Evolutionary conservation across 2,329 filamentous ascomycete genomes (phyloP).

Genomic region (Xylaria polymorpha): DNA sequence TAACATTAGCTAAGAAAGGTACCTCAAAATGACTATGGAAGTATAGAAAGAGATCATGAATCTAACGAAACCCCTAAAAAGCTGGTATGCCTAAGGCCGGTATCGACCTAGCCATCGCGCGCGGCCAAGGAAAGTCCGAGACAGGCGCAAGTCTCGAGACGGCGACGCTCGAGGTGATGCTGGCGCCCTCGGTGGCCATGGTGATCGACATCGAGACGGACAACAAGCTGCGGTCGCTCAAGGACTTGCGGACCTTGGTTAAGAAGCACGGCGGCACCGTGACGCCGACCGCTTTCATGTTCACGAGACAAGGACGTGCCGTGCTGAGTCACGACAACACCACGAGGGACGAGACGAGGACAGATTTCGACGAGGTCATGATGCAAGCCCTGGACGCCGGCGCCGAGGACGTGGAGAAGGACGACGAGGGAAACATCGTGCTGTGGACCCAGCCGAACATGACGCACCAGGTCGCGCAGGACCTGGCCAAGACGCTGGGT

Average conservation of each 20-base stretch:
- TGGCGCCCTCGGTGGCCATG: slow-evolving; percentile 80
- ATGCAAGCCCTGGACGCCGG: slow-evolving; percentile 88
- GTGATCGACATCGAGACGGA: slow-evolving; percentile 90
- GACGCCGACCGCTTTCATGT: slow-evolving; percentile 84
- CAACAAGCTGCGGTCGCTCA: slow-evolving; percentile 77
- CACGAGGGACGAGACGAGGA: not conserved
- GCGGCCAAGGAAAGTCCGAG: slow-evolving; percentile 85
- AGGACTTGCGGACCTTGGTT: slow-evolving; percentile 77
- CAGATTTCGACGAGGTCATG: slow-evolving; percentile 74
- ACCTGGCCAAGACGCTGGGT: slow-evolving; percentile 70
- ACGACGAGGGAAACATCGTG: slow-evolving; percentile 76
- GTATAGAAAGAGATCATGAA: not conserved
- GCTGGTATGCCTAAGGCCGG: slow-evolving; percentile 83
- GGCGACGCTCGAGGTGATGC: slow-evolving; percentile 81
- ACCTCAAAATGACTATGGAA: slow-evolving; percentile 37
- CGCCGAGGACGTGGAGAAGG: slow-evolving; percentile 76
- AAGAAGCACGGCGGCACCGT: slow-evolving; percentile 77
- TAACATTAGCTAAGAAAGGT: slow-evolving; percentile 83
- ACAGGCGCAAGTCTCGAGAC: slow-evolving; percentile 81
- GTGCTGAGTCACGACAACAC: slow-evolving; percentile 67
- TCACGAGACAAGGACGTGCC: slow-evolving; percentile 81
- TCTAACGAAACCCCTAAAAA: not conserved
- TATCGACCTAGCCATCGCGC: slow-evolving; percentile 87
- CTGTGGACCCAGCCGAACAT: slow-evolving; percentile 76
- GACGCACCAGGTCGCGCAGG: slow-evolving; percentile 72